Evolutionary conservation across 768 basidiomycete species (phyloP).

Genomic region (Lentinula detonsa): DNA sequence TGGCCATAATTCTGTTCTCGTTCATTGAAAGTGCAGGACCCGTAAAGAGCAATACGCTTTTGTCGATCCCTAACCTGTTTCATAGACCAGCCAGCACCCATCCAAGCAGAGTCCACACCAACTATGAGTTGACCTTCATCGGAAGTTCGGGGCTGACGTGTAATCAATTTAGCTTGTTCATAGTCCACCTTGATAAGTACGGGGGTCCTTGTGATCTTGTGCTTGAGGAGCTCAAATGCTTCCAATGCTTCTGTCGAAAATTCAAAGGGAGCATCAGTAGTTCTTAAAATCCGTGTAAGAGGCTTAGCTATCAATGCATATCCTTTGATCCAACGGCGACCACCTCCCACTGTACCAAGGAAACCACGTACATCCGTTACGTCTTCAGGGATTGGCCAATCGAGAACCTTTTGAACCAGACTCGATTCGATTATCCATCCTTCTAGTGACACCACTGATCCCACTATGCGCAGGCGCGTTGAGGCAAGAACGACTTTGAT

Average conservation of each 20-base stretch:
- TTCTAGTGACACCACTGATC: not conserved
- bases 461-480: not conserved
- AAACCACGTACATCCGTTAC: not conserved
- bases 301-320: not conserved
- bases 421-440: not conserved
- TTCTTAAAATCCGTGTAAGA: not conserved
- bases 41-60: slow-evolving; percentile 19
- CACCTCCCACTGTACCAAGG: not conserved
- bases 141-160: too few relatives aligned
- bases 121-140: too few relatives aligned
- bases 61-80: slow-evolving; percentile 18
- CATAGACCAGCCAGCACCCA: too few relatives aligned
- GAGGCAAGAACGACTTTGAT: not conserved
- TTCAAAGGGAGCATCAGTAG: not conserved
- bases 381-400: not conserved
- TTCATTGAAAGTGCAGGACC: slow-evolving; percentile 27
- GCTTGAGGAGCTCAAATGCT: too few relatives aligned
- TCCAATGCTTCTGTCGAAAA: not conserved
- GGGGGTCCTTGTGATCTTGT: too few relatives aligned
- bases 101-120: too few relatives aligned
- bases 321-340: not conserved
- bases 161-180: too few relatives aligned
- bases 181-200: too few relatives aligned
- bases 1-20: slow-evolving; percentile 26
- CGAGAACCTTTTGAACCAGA: not conserved